Base-by-base conservation (phyloP, 371 early-diverging fungal genomes). In the Racocetra persica region DNA sequence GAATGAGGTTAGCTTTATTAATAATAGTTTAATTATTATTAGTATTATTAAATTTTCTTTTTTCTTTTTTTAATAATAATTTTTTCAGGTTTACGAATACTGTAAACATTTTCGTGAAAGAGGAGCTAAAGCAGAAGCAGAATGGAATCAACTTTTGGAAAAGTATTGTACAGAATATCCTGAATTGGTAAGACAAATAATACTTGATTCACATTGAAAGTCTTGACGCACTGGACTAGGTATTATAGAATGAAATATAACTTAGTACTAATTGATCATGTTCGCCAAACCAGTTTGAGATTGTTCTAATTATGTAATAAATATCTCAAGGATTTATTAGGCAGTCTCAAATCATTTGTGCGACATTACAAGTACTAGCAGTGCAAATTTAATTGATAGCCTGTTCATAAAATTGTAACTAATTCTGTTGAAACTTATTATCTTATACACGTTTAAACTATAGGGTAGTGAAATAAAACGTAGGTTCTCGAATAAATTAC, bases 391-490 rank as follows among this genome's bases (percentile, higher is more conserved):
- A 36, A 67, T 41, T 41, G 41, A 41, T 41, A 41, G 10, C 10
- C 41, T 41, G 10, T 41, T 26, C 28, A 65, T 65, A 22, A 65
- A 28, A 28, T 63, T 63, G 14, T 63, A 13, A 24, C 24, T 63
- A 22, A 20, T 22, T 16, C 26, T 28, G 4, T 41, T 41, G 0
- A 76, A 60, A 28, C 1, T 67, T 22, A 38, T 67, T 6, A 63
- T 80, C 11, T 54, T 26, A 49, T 52, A 2, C 32, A 32, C 4
- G 32, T 32, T 32, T 18, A 59, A 36, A 63, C 22, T 83, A 36
- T 83, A 91, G 85, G 93, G 88, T 74, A 87, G 88, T 26, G 96
- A 98, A 63, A 86, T 98, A 55, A 89, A 89, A 83, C 93, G 98
- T 78, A 94, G 98, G 80, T 77, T 95, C 45, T 83, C 82, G 60